Evolutionary conservation across 495 filamentous ascomycete genomes (phyloP).

Genomic region (Hypoxylon perforatum): DNA sequence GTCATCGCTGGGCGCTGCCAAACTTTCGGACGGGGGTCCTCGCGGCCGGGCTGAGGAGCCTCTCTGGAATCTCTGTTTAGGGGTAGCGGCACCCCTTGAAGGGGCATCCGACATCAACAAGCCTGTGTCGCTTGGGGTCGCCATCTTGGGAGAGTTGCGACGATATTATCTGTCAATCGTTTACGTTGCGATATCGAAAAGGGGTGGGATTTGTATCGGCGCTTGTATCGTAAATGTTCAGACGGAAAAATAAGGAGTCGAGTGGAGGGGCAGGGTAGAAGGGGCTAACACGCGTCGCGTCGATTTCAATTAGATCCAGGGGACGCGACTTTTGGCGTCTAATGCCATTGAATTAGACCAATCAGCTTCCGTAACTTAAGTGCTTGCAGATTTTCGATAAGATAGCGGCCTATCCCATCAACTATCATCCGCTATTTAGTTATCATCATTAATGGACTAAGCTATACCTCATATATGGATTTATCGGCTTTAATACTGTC

Average conservation of each 20-base stretch:
- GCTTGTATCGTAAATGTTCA: constrained; percentile 1
- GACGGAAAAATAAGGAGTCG: constrained; percentile 29
- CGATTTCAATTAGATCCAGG: constrained; percentile 4
- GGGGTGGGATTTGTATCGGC: constrained; percentile 6
- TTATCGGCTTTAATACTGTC: background rate
- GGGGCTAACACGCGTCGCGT: constrained; percentile 29
- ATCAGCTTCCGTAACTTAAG: constrained; percentile 24
- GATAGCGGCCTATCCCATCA: background rate
- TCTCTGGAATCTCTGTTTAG: constrained; percentile 48
- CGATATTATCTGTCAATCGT: background rate
- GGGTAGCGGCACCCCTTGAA: constrained; percentile 48
- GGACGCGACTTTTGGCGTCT: constrained; percentile 34
- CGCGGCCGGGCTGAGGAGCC: constrained; percentile 70
- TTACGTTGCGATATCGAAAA: constrained; percentile 42
- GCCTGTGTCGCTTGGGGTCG: constrained; percentile 57
- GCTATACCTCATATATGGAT: too few species aligned
- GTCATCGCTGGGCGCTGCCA: constrained; percentile 70
- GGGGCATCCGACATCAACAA: constrained; percentile 57
- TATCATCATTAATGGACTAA: too few species aligned
- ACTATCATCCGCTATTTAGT: too few species aligned
- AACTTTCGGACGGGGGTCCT: constrained; percentile 73
- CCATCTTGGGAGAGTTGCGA: constrained; percentile 38
- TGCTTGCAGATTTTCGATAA: constrained; percentile 38
- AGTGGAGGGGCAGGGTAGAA: constrained; percentile 42
- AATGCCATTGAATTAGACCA: constrained; percentile 9